Conservation (phyloP, 192 early-diverging fungal genomes). For the Coemansia sp. region DNA sequence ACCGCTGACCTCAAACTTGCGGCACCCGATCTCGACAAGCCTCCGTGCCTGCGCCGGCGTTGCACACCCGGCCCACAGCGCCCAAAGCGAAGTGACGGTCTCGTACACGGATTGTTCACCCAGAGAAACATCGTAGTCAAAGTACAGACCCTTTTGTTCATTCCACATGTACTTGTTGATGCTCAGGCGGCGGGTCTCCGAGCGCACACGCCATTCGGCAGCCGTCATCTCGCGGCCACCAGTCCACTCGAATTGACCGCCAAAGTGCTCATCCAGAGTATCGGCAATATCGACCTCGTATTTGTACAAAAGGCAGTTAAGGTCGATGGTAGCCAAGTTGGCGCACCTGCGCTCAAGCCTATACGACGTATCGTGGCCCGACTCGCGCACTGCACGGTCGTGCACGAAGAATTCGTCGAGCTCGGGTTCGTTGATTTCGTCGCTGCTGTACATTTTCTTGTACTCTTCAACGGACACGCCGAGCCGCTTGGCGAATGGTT, state of each 20-base stretch:
- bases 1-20: constrained; percentile 85
- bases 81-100: constrained; percentile 85
- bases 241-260: constrained; percentile 51
- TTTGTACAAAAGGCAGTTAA: constrained; percentile 92
- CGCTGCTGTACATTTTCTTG: constrained; percentile 69
- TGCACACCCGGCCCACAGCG: constrained; percentile 89
- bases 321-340: constrained; percentile 87
- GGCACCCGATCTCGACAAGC: constrained; percentile 67
- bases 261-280: constrained; percentile 62
- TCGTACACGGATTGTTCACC: constrained; percentile 75
- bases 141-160: constrained; percentile 72
- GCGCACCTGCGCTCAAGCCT: constrained; percentile 90
- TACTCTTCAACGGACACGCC: constrained; percentile 72
- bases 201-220: constrained; percentile 65
- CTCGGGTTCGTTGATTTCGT: constrained; percentile 71
- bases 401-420: constrained; percentile 96
- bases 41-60: constrained; percentile 71
- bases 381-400: constrained; percentile 95
- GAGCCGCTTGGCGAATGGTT: constrained; percentile 71
- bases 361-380: constrained; percentile 96
- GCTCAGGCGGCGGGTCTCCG: constrained; percentile 58
- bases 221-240: constrained; percentile 54
- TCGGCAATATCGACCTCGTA: constrained; percentile 92
- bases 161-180: constrained; percentile 89
- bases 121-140: constrained; percentile 84